Evolutionary conservation across 805 yeast genomes (phyloP).

Genomic region (Spathaspora arborariae): DNA sequence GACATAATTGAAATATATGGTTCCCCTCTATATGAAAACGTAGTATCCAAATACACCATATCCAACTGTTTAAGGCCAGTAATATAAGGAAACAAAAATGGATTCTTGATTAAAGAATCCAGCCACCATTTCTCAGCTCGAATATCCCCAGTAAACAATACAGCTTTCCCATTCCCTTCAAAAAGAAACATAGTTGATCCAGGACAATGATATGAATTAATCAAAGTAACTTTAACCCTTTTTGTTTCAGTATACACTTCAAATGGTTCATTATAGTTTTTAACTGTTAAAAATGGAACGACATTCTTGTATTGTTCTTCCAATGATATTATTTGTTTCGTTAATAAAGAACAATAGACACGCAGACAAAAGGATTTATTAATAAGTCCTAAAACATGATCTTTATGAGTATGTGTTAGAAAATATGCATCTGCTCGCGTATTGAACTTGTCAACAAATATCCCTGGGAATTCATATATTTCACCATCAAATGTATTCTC

Average conservation of each 20-base stretch:
- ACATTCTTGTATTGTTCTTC: conserved; percentile 16
- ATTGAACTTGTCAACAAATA: conserved; percentile 37
- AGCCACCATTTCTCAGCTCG: conserved; percentile 56
- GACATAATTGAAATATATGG: conserved; percentile 44
- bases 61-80: conserved; percentile 31
- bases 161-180: conserved; percentile 27
- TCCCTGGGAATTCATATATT: conserved; percentile 45
- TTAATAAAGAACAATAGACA: conserved; percentile 45
- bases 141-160: conserved; percentile 54
- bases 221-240: conserved; percentile 33
- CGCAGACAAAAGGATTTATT: conserved; percentile 33
- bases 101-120: conserved; percentile 28
- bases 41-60: conserved; percentile 52
- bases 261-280: conserved; percentile 19
- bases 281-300: conserved; percentile 14
- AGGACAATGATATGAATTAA: conserved; percentile 57
- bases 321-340: conserved; percentile 19
- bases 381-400: conserved; percentile 49
- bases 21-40: conserved; percentile 47
- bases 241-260: conserved; percentile 10
- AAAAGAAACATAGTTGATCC: conserved; percentile 55
- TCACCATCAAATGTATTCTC: conserved; percentile 38
- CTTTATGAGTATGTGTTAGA: conserved; percentile 54
- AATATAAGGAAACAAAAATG: conserved; percentile 39
- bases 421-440: conserved; percentile 20